Evolutionary conservation across 805 yeast genomes (phyloP).

Genomic region (Wickerhamiella spandovensis): DNA sequence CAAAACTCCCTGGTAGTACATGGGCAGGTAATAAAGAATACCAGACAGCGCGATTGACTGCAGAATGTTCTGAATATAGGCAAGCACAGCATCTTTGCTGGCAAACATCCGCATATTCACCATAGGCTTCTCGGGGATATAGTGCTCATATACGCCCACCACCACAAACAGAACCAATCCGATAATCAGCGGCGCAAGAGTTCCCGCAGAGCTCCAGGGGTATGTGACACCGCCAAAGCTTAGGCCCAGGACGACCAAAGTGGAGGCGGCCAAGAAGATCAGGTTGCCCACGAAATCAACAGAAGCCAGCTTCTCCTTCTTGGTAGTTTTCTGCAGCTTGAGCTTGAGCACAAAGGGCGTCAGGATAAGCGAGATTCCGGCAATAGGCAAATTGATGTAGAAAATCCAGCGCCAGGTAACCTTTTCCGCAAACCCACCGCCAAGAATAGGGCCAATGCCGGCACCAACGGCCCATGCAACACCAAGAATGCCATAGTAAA

Average conservation of each 20-base stretch:
- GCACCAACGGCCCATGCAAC: slow-evolving; percentile 22
- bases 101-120: slow-evolving; percentile 31
- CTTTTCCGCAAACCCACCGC: slow-evolving; percentile 48
- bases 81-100: slow-evolving; percentile 27
- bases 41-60: slow-evolving; percentile 29
- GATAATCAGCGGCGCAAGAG: slow-evolving; percentile 35
- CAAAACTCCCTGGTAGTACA: slow-evolving; percentile 39
- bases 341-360: slow-evolving; percentile 29
- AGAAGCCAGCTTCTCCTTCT: slow-evolving; percentile 25
- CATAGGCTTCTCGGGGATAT: slow-evolving; percentile 33
- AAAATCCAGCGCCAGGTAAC: slow-evolving; percentile 71
- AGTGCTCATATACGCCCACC: slow-evolving; percentile 24
- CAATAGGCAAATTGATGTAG: slow-evolving; percentile 54
- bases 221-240: slow-evolving; percentile 41
- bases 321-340: not conserved
- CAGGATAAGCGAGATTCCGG: slow-evolving; percentile 35
- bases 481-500: slow-evolving; percentile 20
- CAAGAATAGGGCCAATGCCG: slow-evolving; percentile 44
- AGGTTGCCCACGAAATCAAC: slow-evolving; percentile 40
- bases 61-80: slow-evolving; percentile 27
- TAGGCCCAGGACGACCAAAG: slow-evolving; percentile 35
- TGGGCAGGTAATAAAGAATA: slow-evolving; percentile 26
- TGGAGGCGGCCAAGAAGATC: slow-evolving; percentile 31
- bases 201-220: slow-evolving; percentile 44
- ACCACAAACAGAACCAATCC: slow-evolving; percentile 26